phyloP scores from a whole-genome alignment of 495 filamentous ascomycete species.

The Neurospora sp. region DNA sequence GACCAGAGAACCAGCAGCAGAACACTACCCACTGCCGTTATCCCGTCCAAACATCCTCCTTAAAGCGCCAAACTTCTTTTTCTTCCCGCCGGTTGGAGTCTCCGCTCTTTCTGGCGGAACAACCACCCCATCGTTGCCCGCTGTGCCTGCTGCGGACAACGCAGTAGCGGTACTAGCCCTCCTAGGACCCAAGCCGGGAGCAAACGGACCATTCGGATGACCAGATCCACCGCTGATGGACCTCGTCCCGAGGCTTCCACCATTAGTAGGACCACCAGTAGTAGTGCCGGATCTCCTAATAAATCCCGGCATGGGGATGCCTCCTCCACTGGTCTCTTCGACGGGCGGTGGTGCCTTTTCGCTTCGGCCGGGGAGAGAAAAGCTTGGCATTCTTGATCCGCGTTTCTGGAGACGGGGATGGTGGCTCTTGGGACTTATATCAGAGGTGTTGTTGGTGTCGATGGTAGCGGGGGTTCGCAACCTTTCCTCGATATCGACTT shows the following conservation, averaged over 20 bases:
- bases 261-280: not conserved
- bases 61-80: conserved; percentile 50
- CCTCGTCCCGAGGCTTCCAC: conserved; percentile 22
- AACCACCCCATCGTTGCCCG: conserved; percentile 5
- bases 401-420: not conserved
- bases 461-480: not conserved
- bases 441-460: conserved; percentile 13
- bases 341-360: conserved; percentile 9
- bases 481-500: not conserved
- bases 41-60: conserved; percentile 47
- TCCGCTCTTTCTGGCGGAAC: conserved; percentile 14
- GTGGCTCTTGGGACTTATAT: not conserved
- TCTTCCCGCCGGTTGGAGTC: conserved; percentile 35
- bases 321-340: conserved; percentile 19
- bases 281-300: not conserved
- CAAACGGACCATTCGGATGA: not conserved
- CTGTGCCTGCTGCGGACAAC: conserved; percentile 6
- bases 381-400: not conserved
- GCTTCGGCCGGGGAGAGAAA: not conserved
- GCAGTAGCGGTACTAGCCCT: conserved; percentile 4
- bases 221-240: conserved; percentile 12
- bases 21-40: not conserved
- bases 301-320: not conserved
- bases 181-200: conserved; percentile 2
- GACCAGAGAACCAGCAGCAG: not conserved